Evolutionary conservation across 2,329 filamentous ascomycete genomes (phyloP), one percentile per base, ranked within the genome.

Genomic region (Fusarium illudens): DNA sequence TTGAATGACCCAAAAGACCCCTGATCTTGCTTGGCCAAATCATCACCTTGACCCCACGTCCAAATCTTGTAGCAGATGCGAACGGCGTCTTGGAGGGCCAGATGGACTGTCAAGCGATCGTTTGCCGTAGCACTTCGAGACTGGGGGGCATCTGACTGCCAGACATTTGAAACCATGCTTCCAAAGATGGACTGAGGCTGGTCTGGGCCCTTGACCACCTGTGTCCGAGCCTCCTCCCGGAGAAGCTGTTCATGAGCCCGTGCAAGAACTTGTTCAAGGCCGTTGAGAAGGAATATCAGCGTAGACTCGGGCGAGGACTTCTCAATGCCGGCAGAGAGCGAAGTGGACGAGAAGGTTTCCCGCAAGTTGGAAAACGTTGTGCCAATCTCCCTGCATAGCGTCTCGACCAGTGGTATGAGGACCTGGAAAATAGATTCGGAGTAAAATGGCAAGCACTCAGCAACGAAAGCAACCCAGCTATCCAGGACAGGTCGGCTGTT

Each of bases 81-180:
- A 61, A 98, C 93, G 1, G 94, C 93, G 77, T 99, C 96, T 78
- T 98, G 95, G 76, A 99, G 97, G 11, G 94, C 96, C n/a, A 99
- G 84, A 42, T 97, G 85, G 19, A 99, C 95, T 0, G 96, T 98
- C 20, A 99, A 84, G 46, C 95, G 89, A 72, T 96, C 95, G 74
- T 98, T 99, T 9, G 94, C 94, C n/a, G 92, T 94, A 8, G 90
- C 89, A 62, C 90, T 93, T 50, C 94, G 89, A n/a, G 89, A 86
- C 64, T 94, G 92, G 2, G 87, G 89, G 1, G 87, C 84, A 62
- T 97, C 94, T 1, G 91, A 88, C 34, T 93, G 87, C 76, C 97
- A 97, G 0, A 97, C 92, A 2, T 93, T 93, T 1, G 94, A 96
- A 2, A 97, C 92, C 88, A 97, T 97, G 71, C 93, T 97, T 44